Conservation (phyloP, 1,284 basidiomycete species). For the Boletellus deceptivus region DNA sequence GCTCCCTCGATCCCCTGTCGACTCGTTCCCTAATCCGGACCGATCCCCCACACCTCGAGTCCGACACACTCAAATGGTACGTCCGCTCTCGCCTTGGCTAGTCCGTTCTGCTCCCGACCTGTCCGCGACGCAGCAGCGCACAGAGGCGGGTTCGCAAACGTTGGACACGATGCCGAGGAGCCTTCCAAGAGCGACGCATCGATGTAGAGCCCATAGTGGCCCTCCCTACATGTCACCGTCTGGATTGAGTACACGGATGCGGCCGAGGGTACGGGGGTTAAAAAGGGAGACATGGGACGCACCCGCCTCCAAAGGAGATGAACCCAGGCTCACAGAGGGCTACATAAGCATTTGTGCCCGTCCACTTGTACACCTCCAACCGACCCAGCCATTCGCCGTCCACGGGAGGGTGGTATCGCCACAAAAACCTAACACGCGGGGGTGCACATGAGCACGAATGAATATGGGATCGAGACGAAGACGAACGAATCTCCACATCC, state of each 20-base stretch:
- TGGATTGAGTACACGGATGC: background rate
- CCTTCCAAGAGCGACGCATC: conserved; percentile 82
- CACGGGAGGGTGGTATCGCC: too few species aligned
- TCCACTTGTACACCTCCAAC: conserved; percentile 78
- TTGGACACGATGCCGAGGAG: conserved; percentile 77
- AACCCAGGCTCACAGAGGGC: conserved; percentile 79
- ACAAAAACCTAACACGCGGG: conserved; percentile 64
- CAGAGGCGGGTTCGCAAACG: conserved; percentile 86
- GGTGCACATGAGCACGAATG: conserved; percentile 8
- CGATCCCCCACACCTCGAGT: conserved; percentile 82
- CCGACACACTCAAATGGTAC: conserved; percentile 81
- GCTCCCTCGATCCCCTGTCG: too few species aligned
- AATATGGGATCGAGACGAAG: too few species aligned
- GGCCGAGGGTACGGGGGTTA: too few species aligned
- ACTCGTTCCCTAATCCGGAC: conserved; percentile 24
- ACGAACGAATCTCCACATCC: conserved; percentile 78
- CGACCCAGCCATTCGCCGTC: conserved; percentile 27
- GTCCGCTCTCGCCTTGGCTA: conserved; percentile 34
- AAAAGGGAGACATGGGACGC: conserved; percentile 28
- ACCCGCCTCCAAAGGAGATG: conserved; percentile 92
- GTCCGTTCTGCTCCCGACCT: conserved; percentile 25
- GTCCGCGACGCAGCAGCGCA: conserved; percentile 42
- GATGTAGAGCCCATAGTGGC: conserved; percentile 87
- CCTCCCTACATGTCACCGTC: conserved; percentile 53
- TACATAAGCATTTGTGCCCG: conserved; percentile 89